Percentiles rank a stretch among this genome's conserved stretches.
phyloP scores from a whole-genome alignment of 495 filamentous ascomycete species.

The Talaromyces adpressus region DNA sequence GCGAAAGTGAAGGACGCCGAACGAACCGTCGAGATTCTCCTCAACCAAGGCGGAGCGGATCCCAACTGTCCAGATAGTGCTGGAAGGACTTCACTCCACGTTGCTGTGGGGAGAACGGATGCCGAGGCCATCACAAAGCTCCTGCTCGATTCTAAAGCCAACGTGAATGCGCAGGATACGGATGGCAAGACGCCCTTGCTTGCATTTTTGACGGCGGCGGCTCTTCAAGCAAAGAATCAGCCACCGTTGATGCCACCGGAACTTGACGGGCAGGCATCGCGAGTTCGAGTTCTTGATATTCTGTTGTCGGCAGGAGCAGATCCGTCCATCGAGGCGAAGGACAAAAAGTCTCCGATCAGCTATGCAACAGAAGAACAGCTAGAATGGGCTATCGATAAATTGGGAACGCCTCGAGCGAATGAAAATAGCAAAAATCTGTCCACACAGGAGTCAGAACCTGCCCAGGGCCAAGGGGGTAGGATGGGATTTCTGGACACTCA shows the following conservation, averaged over 20 bases:
- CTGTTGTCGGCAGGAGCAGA: constrained; percentile 4
- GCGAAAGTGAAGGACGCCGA: constrained; percentile 2
- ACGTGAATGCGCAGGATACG: constrained; percentile 12
- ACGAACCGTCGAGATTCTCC: constrained; percentile 1
- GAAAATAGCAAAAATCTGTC: not conserved
- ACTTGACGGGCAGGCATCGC: not conserved
- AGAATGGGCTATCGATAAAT: constrained; percentile 5
- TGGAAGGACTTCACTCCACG: constrained; percentile 5
- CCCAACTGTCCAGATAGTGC: constrained; percentile 1
- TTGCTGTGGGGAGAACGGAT: constrained; percentile 2
- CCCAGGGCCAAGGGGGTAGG: not conserved
- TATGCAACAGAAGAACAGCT: not conserved
- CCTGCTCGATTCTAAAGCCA: constrained; percentile 10
- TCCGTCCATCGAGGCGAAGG: not conserved
- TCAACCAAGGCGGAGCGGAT: not conserved
- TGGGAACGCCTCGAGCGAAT: not conserved
- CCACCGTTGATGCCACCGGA: not conserved
- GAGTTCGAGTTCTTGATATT: constrained; percentile 1
- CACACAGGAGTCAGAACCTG: not conserved
- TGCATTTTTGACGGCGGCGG: not conserved
- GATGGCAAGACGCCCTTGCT: constrained; percentile 9
- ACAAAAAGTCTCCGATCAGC: not conserved
- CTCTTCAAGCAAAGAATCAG: not conserved
- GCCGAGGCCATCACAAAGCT: constrained; percentile 8
- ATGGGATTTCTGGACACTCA: not conserved